Evolutionary conservation across 2,329 filamentous ascomycete genomes (phyloP), one percentile per base, ranked within the genome.

Genomic region (Sporothrix inflata): DNA sequence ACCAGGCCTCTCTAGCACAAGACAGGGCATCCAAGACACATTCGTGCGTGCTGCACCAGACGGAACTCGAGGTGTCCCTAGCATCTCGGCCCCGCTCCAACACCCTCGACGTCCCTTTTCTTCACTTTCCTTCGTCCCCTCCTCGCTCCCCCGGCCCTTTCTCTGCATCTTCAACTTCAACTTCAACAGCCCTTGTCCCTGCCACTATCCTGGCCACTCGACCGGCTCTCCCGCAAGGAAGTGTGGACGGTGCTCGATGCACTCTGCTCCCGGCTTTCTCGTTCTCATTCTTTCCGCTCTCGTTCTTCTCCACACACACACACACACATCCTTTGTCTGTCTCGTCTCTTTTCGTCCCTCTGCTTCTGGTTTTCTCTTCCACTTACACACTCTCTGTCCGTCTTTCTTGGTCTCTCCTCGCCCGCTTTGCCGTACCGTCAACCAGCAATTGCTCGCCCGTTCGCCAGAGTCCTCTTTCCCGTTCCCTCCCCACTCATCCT

Each of bases 101-200:
- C 49, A 61, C 11, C 12, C 40, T 69, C n/a, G 3, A 45, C 11
- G 16, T 27, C 19, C 27, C 27, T 45, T 16, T 38, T 60, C 49
- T 27, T 70, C 74, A n/a, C 72, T 75, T 77, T 76, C 76, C 75
- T 72, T 76, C 71, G 4, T 77, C 76, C 73, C 75, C 76, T 74
- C 74, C 75, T 77, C 76, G 34, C 51, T 51, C 30, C 11, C 27
- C 24, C 9, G 8, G 40, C 40, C 55, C 47, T 42, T 38, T 69
- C 24, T 61, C 19, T 45, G 14, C 34, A 11, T 68, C 45, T 69
- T 42, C 27, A 1, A 27, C 76, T 73, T n/a, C n/a, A n/a, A n/a
- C 30, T 49, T 68, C 55, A 30, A 51, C 69, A 60, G 72, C 24
- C 69, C 72, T 53, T 69, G 63, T 73, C 69, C 72, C 38, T 69